phyloP scores from a whole-genome alignment of 805 yeast genomes.

The Kuraishia floccosa region DNA sequence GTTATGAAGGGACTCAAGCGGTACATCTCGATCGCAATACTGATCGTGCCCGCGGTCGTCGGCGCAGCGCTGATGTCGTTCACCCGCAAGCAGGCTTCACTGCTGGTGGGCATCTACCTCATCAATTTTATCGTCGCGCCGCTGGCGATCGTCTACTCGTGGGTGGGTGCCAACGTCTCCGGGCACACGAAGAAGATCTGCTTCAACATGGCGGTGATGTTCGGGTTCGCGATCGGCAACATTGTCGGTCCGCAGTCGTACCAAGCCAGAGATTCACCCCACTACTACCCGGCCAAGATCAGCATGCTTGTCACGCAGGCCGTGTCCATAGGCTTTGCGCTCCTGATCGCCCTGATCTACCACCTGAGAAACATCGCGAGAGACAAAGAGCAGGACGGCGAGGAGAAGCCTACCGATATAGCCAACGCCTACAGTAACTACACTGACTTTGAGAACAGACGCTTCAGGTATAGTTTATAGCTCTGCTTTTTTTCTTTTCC shows the following conservation, averaged over 20 bases:
- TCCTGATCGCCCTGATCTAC: slow-evolving; percentile 13
- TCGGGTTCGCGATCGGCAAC: slow-evolving; percentile 45
- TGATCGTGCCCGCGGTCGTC: slow-evolving; percentile 36
- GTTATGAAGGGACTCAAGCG: slow-evolving; percentile 10
- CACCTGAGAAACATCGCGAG: slow-evolving; percentile 13
- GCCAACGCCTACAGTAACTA: slow-evolving; percentile 33
- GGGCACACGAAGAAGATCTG: slow-evolving; percentile 49
- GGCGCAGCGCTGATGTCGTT: slow-evolving; percentile 28
- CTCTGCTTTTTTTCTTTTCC: neutral
- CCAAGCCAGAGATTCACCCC: slow-evolving; percentile 36
- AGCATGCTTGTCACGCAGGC: slow-evolving; percentile 25
- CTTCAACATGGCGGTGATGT: slow-evolving; percentile 27
- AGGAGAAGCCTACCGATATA: slow-evolving; percentile 5
- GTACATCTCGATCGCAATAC: slow-evolving; percentile 9
- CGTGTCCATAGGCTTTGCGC: slow-evolving; percentile 6
- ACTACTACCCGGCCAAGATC: slow-evolving; percentile 16
- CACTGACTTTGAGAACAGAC: slow-evolving; percentile 46
- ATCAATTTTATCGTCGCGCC: slow-evolving; percentile 13
- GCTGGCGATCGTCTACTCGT: slow-evolving; percentile 41
- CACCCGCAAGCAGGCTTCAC: slow-evolving; percentile 14
- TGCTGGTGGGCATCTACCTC: slow-evolving; percentile 13
- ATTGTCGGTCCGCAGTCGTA: slow-evolving; percentile 55
- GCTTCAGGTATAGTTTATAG: slow-evolving; percentile 40
- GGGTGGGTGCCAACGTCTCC: slow-evolving; percentile 54
- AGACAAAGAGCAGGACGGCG: slow-evolving; percentile 6